phyloP scores from a whole-genome alignment of 768 basidiomycete species.

The Lanmaoa pseudosensibilis region DNA sequence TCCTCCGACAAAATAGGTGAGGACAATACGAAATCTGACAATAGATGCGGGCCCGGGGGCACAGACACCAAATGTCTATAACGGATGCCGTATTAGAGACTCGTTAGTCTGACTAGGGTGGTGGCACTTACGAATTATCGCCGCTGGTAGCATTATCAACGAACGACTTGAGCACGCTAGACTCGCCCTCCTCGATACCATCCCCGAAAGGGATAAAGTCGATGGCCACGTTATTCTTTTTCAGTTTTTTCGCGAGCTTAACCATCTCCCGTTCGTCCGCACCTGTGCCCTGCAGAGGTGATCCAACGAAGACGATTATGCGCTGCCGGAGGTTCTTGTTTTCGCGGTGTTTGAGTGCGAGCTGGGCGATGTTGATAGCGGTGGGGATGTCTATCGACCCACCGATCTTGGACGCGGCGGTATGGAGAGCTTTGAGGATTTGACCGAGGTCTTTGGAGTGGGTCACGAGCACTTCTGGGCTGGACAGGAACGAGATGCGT shows the following conservation, averaged over 20 bases:
- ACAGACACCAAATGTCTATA: constrained; percentile 78
- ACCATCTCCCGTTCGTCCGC: constrained; percentile 79
- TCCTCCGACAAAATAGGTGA: constrained; percentile 84
- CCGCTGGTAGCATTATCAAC: constrained; percentile 77
- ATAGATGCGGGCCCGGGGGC: constrained; percentile 72
- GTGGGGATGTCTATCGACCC: constrained; percentile 87
- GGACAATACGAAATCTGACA: constrained; percentile 79
- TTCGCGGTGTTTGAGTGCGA: constrained; percentile 95
- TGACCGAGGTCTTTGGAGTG: constrained; percentile 95
- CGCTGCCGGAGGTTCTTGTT: constrained; percentile 98
- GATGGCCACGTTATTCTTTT: constrained; percentile 98
- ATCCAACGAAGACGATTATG: constrained; percentile 91
- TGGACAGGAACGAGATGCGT: constrained; percentile 32
- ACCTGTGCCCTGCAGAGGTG: constrained; percentile 71
- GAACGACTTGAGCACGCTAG: constrained; percentile 73
- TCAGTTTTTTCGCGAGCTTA: constrained; percentile 92
- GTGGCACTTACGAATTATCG: constrained; percentile 77
- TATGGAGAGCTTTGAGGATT: constrained; percentile 77
- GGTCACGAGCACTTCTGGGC: constrained; percentile 94
- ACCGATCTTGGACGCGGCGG: constrained; percentile 67
- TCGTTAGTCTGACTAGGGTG: background rate
- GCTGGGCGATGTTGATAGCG: constrained; percentile 89
- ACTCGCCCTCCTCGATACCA: constrained; percentile 70
- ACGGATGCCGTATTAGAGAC: background rate
- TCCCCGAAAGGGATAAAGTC: constrained; percentile 92